A percentile compares a stretch with the other conserved stretches of the same genome.
phyloP scores from a whole-genome alignment of 352 stramenopile species.

The Globisporangium middletonii region DNA sequence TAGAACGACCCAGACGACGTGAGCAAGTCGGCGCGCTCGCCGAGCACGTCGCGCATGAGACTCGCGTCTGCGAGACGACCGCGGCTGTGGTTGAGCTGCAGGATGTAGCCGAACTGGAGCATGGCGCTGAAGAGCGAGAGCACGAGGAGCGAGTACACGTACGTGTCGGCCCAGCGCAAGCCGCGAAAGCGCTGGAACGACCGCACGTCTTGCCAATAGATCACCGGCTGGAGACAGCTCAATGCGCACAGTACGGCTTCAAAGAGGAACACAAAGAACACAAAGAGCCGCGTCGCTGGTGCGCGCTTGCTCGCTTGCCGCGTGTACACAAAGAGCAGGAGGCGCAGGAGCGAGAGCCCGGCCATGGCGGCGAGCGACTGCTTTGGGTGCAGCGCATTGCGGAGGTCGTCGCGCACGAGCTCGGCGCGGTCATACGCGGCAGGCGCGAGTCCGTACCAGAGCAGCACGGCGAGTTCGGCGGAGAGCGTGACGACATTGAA shows the following conservation, averaged over 20 bases:
- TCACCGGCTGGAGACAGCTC: slow-evolving; percentile 52
- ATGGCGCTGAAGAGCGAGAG: slow-evolving; percentile 43
- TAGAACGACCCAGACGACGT: slow-evolving; percentile 4
- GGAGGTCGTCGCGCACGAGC: slow-evolving; percentile 36
- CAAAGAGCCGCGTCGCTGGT: slow-evolving; percentile 67
- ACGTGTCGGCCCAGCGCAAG: slow-evolving; percentile 41
- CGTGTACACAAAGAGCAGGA: slow-evolving; percentile 65
- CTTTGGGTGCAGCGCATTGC: slow-evolving; percentile 32
- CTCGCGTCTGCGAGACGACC: slow-evolving; percentile 53
- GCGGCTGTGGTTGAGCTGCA: slow-evolving; percentile 73
- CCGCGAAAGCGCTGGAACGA: slow-evolving; percentile 43
- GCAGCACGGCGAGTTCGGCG: slow-evolving; percentile 45
- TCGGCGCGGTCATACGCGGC: slow-evolving; percentile 19
- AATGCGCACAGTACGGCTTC: slow-evolving; percentile 38
- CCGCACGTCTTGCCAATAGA: slow-evolving; percentile 48
- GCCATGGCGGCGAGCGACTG: slow-evolving; percentile 65
- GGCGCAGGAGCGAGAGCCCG: slow-evolving; percentile 40
- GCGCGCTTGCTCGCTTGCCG: slow-evolving; percentile 61
- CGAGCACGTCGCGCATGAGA: slow-evolving; percentile 56
- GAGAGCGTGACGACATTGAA: slow-evolving; percentile 59
- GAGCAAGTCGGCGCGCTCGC: slow-evolving; percentile 15
- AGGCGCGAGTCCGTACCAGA: slow-evolving; percentile 49
- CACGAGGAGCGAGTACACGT: slow-evolving; percentile 45
- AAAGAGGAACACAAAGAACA: slow-evolving; percentile 70
- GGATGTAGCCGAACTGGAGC: slow-evolving; percentile 68